Conservation (phyloP, 2,329 filamentous ascomycete genomes). For the Exserohilum turcica region DNA sequence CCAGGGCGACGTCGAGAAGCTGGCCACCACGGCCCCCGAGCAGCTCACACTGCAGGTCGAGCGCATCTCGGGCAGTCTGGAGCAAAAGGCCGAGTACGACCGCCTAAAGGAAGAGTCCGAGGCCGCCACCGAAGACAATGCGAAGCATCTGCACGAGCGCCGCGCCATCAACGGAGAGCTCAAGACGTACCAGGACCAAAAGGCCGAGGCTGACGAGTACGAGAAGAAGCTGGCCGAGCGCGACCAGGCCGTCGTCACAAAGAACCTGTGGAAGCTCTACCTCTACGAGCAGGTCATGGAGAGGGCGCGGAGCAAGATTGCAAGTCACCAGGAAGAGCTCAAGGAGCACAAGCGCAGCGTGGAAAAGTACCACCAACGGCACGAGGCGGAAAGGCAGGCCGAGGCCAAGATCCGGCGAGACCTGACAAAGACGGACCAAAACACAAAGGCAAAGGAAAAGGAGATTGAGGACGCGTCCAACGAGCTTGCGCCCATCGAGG, state of each 20-base stretch:
- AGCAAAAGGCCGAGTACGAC: constrained; percentile 94
- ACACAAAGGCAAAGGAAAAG: constrained; percentile 83
- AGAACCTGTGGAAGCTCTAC: constrained; percentile 95
- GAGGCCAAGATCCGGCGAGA: constrained; percentile 77
- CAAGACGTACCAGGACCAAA: constrained; percentile 96
- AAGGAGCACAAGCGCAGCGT: constrained; percentile 90
- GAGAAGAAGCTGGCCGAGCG: constrained; percentile 88
- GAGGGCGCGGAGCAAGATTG: constrained; percentile 85
- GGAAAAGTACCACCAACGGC: constrained; percentile 77
- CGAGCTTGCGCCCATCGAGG: constrained; percentile 83
- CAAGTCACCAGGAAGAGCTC: constrained; percentile 90
- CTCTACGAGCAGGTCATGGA: constrained; percentile 94
- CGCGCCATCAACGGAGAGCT: constrained; percentile 97
- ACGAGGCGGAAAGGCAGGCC: constrained; percentile 83
- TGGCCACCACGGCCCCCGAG: constrained; percentile 91
- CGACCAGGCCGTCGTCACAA: constrained; percentile 87
- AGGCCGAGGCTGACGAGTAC: constrained; percentile 92
- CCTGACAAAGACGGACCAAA: constrained; percentile 79
- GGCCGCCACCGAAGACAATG: constrained; percentile 84
- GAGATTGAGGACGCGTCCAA: constrained; percentile 86
- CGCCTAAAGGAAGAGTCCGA: constrained; percentile 84
- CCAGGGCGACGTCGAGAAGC: constrained; percentile 96
- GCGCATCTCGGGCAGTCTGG: constrained; percentile 94
- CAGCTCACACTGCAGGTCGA: constrained; percentile 94
- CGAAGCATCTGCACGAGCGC: constrained; percentile 83